Conservation (phyloP, 441 rosid species). For the Melastoma candidum region DNA sequence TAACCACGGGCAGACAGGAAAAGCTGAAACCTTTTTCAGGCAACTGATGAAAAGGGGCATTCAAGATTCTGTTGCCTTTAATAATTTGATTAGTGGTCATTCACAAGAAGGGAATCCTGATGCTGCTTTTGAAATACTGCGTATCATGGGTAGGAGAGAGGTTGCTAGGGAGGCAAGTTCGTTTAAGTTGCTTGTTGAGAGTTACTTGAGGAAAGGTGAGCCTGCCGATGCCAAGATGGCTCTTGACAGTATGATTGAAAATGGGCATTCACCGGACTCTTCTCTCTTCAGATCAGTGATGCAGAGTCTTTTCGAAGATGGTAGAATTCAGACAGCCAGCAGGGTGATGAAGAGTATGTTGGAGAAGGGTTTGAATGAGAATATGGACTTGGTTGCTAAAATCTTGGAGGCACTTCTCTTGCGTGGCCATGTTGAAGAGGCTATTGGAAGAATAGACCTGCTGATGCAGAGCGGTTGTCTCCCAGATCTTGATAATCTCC, state of each 20-base stretch:
- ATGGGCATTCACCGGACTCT: slow-evolving; percentile 65
- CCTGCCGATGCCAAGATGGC: slow-evolving; percentile 89
- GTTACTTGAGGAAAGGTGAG: slow-evolving; percentile 88
- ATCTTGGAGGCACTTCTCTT: slow-evolving; percentile 70
- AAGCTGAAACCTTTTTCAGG: slow-evolving; percentile 80
- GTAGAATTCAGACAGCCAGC: slow-evolving; percentile 92
- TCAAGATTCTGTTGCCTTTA: slow-evolving; percentile 61
- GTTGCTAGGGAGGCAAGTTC: slow-evolving; percentile 64
- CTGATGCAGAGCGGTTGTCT: slow-evolving; percentile 46
- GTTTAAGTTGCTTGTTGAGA: slow-evolving; percentile 57
- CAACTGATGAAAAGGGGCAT: slow-evolving; percentile 88
- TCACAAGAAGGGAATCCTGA: slow-evolving; percentile 82
- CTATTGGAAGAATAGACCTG: slow-evolving; percentile 76
- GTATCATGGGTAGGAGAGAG: slow-evolving; percentile 77
- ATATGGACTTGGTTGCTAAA: slow-evolving; percentile 70
- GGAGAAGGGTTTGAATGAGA: slow-evolving; percentile 68
- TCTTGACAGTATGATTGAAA: slow-evolving; percentile 79
- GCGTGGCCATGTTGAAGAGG: slow-evolving; percentile 95
- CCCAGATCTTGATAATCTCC: slow-evolving; percentile 51
- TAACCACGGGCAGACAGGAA: slow-evolving; percentile 53
- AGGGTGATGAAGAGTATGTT: slow-evolving; percentile 82
- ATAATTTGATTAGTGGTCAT: slow-evolving; percentile 70
- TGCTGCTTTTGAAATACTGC: slow-evolving; percentile 70
- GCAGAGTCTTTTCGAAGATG: slow-evolving; percentile 73
- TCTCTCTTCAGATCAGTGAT: slow-evolving; percentile 63